Evolutionary conservation across 441 rosid genomes (phyloP), one percentile per base, ranked within the genome.

Genomic region (Populus hybrid): DNA sequence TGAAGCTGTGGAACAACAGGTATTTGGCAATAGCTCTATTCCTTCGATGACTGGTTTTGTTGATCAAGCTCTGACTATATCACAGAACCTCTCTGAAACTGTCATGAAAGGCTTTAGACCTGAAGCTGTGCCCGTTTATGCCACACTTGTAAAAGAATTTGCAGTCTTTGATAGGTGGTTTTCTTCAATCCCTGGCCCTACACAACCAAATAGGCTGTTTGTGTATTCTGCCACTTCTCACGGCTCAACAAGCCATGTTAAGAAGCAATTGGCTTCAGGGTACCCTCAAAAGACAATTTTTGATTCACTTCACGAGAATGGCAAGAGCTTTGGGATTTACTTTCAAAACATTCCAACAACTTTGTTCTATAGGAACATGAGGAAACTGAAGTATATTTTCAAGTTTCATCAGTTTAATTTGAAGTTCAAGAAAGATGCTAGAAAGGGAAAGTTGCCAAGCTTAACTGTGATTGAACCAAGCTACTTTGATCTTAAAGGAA

Each of bases 111-210:
- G 99, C 24, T 95, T 95, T 75, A 83, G 83, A 32, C 97, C 99
- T 24, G 91, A 88, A 66, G 70, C 91, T 20, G 85, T 95, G 6
- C 98, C 97, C 23, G 88, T 90, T 79, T 91, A 87, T 38, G 86
- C 93, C 1, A 74, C 91, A 35, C 77, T 95, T 1, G 92, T 95
- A 4, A 76, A 82, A 21, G 94, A 95, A 74, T 95, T 91, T 57
- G 97, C 98, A 1, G 92, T 90, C n/a, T 95, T 91, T 53, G 97
- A 95, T 81, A 86, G 97, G 20, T 95, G 99, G 99, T 95, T 95
- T 81, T 91, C 94, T 75, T 92, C 99, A 1, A 95, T 95, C 40
- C 98, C 99, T 9, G 99, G 99, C 36, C 98, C 99, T 18, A 95
- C 97, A 21, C 99, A 95, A 76, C 99, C 98, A 42, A 95, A 95